Evolutionary conservation across 2,329 filamentous ascomycete species (phyloP).

Genomic region (Macroventuria anomochaeta): DNA sequence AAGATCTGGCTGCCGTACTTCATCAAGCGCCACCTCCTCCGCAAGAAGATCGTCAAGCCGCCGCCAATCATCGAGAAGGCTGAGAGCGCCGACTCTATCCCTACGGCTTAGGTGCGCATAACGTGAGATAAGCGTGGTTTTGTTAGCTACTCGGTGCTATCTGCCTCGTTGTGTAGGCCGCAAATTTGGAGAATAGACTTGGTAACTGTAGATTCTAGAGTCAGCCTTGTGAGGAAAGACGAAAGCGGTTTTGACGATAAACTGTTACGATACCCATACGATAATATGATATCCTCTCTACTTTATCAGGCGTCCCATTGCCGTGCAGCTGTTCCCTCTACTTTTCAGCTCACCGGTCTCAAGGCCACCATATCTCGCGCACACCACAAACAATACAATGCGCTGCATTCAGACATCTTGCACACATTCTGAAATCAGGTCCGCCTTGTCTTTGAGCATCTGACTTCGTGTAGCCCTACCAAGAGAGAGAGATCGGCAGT

Average conservation of each 20-base stretch:
- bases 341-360: no score
- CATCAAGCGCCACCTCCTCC: slow-evolving; percentile 50
- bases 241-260: background rate
- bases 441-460: background rate
- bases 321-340: background rate
- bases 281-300: slow-evolving; percentile 2
- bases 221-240: background rate
- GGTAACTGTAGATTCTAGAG: background rate
- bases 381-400: no score
- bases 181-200: background rate
- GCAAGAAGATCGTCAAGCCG: slow-evolving; percentile 48
- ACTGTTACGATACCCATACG: slow-evolving; percentile 6
- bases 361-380: no score
- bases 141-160: no score
- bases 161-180: background rate
- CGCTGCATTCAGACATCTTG: background rate
- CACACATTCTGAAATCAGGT: background rate
- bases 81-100: slow-evolving; percentile 9
- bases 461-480: background rate
- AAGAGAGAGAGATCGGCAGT: background rate
- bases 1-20: slow-evolving; percentile 52
- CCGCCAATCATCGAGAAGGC: slow-evolving; percentile 49
- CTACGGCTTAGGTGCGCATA: background rate
- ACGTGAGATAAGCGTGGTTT: background rate
- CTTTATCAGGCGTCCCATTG: background rate